Conservation (phyloP, 768 basidiomycete genomes). For the Polyporus arcularius region DNA sequence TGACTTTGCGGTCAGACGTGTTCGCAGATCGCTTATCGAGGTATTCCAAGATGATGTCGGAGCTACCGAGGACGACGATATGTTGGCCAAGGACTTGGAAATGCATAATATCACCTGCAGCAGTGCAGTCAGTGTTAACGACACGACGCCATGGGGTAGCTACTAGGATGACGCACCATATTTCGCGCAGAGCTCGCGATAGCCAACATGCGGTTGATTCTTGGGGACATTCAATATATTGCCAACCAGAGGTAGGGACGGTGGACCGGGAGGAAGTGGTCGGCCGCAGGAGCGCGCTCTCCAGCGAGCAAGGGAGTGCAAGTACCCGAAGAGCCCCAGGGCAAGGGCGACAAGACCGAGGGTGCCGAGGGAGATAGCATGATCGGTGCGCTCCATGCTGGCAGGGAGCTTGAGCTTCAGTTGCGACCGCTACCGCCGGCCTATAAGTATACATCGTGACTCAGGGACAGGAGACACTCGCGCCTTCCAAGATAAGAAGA, state of each 20-base stretch:
- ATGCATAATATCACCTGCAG: slow-evolving; percentile 7
- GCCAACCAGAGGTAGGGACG: neutral
- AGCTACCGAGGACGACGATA: slow-evolving; percentile 27
- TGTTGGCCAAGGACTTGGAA: neutral
- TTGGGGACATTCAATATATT: neutral
- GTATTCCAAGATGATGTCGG: slow-evolving; percentile 26
- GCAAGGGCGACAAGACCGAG: neutral
- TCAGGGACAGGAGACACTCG: too few relatives aligned
- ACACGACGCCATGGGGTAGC: neutral
- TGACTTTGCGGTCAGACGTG: slow-evolving; percentile 27
- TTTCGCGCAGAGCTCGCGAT: neutral
- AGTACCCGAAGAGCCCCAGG: neutral
- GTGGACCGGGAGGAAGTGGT: slow-evolving; percentile 3
- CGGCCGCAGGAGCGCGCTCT: neutral
- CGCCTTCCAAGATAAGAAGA: too few relatives aligned
- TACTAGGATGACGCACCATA: neutral
- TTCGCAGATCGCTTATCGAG: slow-evolving; percentile 30
- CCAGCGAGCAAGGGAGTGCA: neutral
- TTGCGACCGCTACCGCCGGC: too few relatives aligned
- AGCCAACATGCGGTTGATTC: neutral
- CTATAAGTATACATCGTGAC: too few relatives aligned
- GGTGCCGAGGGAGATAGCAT: neutral
- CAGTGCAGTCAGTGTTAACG: too few relatives aligned
- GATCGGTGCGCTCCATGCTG: neutral
- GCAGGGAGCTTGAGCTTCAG: neutral